Base-by-base conservation (phyloP, 2,329 filamentous ascomycete genomes). In the Aspergillus pseudonomiae region DNA sequence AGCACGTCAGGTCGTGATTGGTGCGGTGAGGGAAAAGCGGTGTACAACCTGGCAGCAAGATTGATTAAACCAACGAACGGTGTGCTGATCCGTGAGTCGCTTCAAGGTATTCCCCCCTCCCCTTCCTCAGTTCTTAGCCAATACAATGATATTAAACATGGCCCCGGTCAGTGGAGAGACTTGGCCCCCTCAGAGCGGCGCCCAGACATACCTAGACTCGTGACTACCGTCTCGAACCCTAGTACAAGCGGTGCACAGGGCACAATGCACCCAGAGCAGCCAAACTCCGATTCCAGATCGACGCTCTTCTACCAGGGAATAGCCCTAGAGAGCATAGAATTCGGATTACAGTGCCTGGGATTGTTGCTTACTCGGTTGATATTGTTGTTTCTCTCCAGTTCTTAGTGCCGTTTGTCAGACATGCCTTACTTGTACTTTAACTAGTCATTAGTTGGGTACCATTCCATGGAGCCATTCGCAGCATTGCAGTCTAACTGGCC, bases 21-120 rank as follows among this genome's bases (percentile, higher is more conserved):
- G 69, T 53, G 61, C 64, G 63, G 63, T 39, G 57, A 24, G n/a
- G 59, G 68, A 71, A 63, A 67, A 70, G 70, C 70, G 70, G 70
- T 71, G 69, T 68, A 71, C 65, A 58, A 57, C 45, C 36, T 36
- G 50, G 41, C 34, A 30, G 48, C 36, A n/a, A 57, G 48, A 45
- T 32, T 24, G 55, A 59, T 56, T 55, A 54, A 54, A 53, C 57
- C 60, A 39, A 52, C 41, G 50, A 21, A 41, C 21, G 52, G 52
- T 39, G 43, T 52, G 57, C 53, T 63, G 61, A 66, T 70, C 63
- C 63, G 60, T 24, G 21, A 24, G 21, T 68, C 52, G 59, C 63
- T 45, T 63, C 46, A 21, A 52, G 26, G 24, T 26, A 12, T 50
- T 41, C 19, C 34, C 48, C 39, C 36, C 32, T 28, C 32, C 34